A percentile compares a stretch with the other conserved stretches of the same genome.
Evolutionary conservation across 192 early-diverging fungal genomes (phyloP).

Genomic region (Cetraspora pellucida): DNA sequence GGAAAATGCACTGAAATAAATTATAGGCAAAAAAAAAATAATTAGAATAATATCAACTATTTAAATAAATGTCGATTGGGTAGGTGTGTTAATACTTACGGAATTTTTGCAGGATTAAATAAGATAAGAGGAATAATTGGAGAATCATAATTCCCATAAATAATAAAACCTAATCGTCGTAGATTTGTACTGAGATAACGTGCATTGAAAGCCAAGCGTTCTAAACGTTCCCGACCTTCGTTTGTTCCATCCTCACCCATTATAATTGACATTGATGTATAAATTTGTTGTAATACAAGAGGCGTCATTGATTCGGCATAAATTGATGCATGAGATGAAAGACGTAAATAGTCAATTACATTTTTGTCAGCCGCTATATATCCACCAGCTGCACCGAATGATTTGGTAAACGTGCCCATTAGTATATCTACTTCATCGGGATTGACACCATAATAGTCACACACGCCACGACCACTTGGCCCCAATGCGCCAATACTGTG

Average conservation of each 20-base stretch:
- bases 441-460: constrained; percentile 93
- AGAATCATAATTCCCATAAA: constrained; percentile 82
- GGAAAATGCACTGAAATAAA: constrained; percentile 74
- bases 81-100: constrained; percentile 34
- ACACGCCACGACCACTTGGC: constrained; percentile 90
- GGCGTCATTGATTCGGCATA: constrained; percentile 91
- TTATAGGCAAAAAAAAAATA: neutral
- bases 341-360: constrained; percentile 79
- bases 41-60: neutral
- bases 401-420: constrained; percentile 99
- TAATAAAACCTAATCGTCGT: constrained; percentile 90
- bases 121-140: constrained; percentile 92
- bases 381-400: constrained; percentile 95
- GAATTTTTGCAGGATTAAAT: constrained; percentile 95
- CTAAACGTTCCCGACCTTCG: constrained; percentile 82
- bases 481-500: constrained; percentile 96
- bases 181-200: constrained; percentile 81
- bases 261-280: constrained; percentile 87
- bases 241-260: constrained; percentile 87
- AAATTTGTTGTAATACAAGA: constrained; percentile 87
- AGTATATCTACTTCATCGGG: constrained; percentile 88
- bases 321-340: constrained; percentile 78
- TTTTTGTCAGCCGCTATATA: constrained; percentile 80
- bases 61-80: neutral
- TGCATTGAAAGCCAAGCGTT: constrained; percentile 84